A percentile compares a stretch with the other conserved stretches of the same genome.
Evolutionary conservation across 2,329 filamentous ascomycete genomes (phyloP).

Genomic region (Cladophialophora bantiana): DNA sequence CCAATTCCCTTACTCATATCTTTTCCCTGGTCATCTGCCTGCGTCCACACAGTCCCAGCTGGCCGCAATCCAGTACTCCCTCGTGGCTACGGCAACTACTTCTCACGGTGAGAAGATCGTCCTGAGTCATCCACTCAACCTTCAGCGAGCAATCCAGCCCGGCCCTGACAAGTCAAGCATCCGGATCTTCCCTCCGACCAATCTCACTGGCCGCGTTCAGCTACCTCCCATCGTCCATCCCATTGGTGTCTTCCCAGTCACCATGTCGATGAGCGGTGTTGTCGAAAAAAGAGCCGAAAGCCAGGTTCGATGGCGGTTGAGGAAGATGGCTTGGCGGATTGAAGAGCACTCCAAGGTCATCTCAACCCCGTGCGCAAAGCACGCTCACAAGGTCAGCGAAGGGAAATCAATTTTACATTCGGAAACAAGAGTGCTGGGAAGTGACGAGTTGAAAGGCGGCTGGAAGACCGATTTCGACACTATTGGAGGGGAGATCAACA

Average conservation of each 20-base stretch:
- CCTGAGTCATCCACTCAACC: constrained; percentile 71
- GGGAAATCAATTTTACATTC: constrained; percentile 76
- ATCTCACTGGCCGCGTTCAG: constrained; percentile 84
- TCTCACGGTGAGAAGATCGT: constrained; percentile 68
- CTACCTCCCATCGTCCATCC: constrained; percentile 86
- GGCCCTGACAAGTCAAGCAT: constrained; percentile 86
- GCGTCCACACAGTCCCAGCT: constrained; percentile 78
- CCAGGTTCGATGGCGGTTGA: constrained; percentile 85
- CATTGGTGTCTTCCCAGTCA: constrained; percentile 79
- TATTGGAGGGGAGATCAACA: constrained; percentile 76
- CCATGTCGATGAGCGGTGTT: constrained; percentile 85
- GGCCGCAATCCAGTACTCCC: constrained; percentile 77
- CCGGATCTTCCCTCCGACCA: constrained; percentile 94
- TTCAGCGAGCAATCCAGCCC: constrained; percentile 80
- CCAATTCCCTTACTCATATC: constrained; percentile 85
- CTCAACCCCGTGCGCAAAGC: constrained; percentile 79
- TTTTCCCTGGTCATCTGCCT: constrained; percentile 85
- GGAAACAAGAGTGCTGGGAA: constrained; percentile 78
- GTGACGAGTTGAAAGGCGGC: constrained; percentile 80
- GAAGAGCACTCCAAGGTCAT: constrained; percentile 84
- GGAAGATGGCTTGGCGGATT: constrained; percentile 90
- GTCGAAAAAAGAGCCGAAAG: constrained; percentile 72
- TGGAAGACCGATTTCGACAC: constrained; percentile 84
- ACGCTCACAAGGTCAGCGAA: constrained; percentile 69
- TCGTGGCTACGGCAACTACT: constrained; percentile 71